phyloP scores from a whole-genome alignment of 129 eudicot genomes.

The Centella asiatica region DNA sequence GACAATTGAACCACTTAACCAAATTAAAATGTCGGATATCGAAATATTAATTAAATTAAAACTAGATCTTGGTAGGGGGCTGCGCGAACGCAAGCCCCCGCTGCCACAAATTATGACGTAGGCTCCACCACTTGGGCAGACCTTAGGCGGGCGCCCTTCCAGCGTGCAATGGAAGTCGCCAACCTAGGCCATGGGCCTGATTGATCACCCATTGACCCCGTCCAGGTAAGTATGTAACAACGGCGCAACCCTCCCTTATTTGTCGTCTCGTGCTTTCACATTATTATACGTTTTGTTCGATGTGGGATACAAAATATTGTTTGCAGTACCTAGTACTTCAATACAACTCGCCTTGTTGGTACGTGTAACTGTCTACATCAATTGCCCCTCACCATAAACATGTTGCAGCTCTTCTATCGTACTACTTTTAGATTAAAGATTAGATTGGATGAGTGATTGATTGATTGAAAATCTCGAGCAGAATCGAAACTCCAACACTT shows the following conservation, averaged over 20 bases:
- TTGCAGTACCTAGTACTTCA: no score
- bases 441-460: no score
- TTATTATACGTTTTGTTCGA: neutral
- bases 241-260: neutral
- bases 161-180: neutral
- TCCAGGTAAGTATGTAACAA: neutral
- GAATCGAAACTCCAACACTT: no score
- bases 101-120: conserved; percentile 51
- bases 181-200: conserved; percentile 9
- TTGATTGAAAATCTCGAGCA: no score
- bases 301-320: neutral
- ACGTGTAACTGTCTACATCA: no score
- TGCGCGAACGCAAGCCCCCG: conserved; percentile 53
- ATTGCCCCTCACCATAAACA: no score
- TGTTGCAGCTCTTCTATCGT: no score
- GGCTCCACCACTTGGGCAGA: conserved; percentile 22
- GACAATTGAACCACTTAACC: no score
- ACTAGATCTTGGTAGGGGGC: conserved; percentile 14
- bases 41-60: no score
- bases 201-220: conserved; percentile 8
- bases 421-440: no score
- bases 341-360: no score
- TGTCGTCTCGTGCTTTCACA: neutral
- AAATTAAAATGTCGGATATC: no score
- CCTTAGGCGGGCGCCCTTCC: conserved; percentile 12